phyloP scores from a whole-genome alignment of 106 monocot genomes.

The Dendrobium nobile region DNA sequence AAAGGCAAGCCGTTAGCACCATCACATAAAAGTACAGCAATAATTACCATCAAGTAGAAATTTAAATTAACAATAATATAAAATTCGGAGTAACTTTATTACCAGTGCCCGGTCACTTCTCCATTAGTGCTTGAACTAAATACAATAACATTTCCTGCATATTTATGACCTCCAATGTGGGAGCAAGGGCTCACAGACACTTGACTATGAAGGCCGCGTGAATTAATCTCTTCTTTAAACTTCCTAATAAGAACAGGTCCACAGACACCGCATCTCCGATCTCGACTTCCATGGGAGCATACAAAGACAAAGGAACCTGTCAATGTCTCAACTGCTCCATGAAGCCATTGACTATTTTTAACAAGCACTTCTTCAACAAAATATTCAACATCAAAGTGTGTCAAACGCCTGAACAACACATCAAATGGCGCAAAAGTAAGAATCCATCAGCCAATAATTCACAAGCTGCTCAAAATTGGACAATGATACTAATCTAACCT shows the following conservation, averaged over 20 bases:
- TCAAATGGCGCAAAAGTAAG: background rate
- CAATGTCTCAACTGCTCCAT: conserved; percentile 42
- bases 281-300: conserved; percentile 86
- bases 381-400: conserved; percentile 75
- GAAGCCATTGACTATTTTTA: conserved; percentile 68
- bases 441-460: background rate
- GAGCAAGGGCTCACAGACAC: conserved; percentile 79
- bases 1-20: background rate
- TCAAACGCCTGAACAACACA: conserved; percentile 49
- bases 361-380: conserved; percentile 94
- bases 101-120: conserved; percentile 89
- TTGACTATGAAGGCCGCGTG: conserved; percentile 47
- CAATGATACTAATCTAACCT: conserved; percentile 39
- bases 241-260: conserved; percentile 69
- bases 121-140: conserved; percentile 47
- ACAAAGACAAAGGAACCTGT: conserved; percentile 88
- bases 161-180: conserved; percentile 94
- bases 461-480: background rate
- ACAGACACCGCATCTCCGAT: conserved; percentile 84
- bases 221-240: conserved; percentile 78
- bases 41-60: background rate
- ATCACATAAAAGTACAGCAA: background rate
- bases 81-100: conserved; percentile 8
- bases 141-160: conserved; percentile 93
- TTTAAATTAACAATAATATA: background rate